Conservation (phyloP, 192 early-diverging fungal species). For the Chytriomyces sp. region DNA sequence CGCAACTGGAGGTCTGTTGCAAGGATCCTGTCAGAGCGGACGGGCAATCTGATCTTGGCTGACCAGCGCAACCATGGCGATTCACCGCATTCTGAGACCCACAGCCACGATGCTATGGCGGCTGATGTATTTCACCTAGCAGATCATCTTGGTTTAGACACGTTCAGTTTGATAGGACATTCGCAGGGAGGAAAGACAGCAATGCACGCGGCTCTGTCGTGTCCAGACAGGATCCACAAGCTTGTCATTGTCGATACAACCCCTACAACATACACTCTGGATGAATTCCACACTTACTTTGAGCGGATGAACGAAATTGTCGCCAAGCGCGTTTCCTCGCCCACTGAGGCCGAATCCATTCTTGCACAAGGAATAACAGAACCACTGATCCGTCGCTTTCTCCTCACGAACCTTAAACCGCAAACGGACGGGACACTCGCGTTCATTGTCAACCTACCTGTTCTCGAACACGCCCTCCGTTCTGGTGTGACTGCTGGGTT, state of each 20-base stretch:
- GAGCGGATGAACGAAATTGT: slow-evolving; percentile 38
- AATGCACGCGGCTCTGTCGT: slow-evolving; percentile 44
- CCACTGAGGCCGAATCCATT: slow-evolving; percentile 40
- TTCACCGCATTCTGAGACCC: slow-evolving; percentile 66
- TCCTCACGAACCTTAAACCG: slow-evolving; percentile 88
- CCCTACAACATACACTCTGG: slow-evolving; percentile 24
- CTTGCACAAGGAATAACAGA: slow-evolving; percentile 36
- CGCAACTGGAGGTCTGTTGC: slow-evolving; percentile 58
- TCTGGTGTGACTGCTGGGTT: slow-evolving; percentile 5
- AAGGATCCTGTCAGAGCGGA: slow-evolving; percentile 62
- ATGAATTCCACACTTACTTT: background rate
- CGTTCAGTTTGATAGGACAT: slow-evolving; percentile 77
- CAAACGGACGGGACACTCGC: slow-evolving; percentile 48
- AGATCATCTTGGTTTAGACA: slow-evolving; percentile 54
- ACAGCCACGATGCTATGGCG: slow-evolving; percentile 77
- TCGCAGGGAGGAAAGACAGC: slow-evolving; percentile 66
- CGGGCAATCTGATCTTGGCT: slow-evolving; percentile 66
- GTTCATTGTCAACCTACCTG: slow-evolving; percentile 73
- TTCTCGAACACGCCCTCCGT: slow-evolving; percentile 47
- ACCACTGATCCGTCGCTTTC: slow-evolving; percentile 56
- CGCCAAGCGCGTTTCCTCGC: slow-evolving; percentile 16
- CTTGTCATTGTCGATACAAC: slow-evolving; percentile 54
- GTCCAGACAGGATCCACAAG: slow-evolving; percentile 26
- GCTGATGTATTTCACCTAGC: slow-evolving; percentile 73
- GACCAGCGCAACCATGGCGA: slow-evolving; percentile 96